A percentile compares a stretch with the other conserved stretches of the same genome.
Evolutionary conservation across 169 alveolate genomes (phyloP).

Genomic region (Plasmodium inui): DNA sequence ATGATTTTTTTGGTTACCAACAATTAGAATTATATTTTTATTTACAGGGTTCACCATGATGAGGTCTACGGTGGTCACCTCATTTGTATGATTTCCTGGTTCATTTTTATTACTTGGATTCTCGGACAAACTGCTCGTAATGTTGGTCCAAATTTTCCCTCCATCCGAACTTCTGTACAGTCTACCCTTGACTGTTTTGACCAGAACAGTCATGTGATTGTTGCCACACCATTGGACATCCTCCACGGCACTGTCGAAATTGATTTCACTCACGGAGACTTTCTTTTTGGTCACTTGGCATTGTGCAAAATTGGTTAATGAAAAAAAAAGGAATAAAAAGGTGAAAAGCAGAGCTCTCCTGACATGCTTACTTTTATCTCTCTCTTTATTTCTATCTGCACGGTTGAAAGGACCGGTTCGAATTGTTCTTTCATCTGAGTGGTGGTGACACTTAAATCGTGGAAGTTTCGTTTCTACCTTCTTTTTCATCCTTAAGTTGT

Average conservation of each 20-base stretch:
- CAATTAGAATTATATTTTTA: conserved; percentile 84
- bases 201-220: conserved; percentile 86
- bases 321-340: conserved; percentile 36
- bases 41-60: conserved; percentile 85
- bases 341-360: neutral
- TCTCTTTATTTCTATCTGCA: conserved; percentile 17
- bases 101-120: conserved; percentile 42
- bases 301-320: conserved; percentile 29
- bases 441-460: neutral
- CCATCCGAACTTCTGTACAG: conserved; percentile 87
- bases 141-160: conserved; percentile 90
- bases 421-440: conserved; percentile 35
- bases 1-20: conserved; percentile 85
- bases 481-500: conserved; percentile 49
- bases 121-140: conserved; percentile 81
- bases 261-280: conserved; percentile 90
- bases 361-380: neutral
- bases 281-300: conserved; percentile 82
- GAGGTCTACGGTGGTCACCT: conserved; percentile 78
- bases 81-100: conserved; percentile 30
- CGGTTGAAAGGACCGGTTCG: neutral
- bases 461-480: neutral
- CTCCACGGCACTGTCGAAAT: conserved; percentile 89
- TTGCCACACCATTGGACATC: conserved; percentile 90
- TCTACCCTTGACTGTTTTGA: conserved; percentile 88